Evolutionary conservation across 2,329 filamentous ascomycete species (phyloP).

Genomic region (Beauveria pseudobassiana): DNA sequence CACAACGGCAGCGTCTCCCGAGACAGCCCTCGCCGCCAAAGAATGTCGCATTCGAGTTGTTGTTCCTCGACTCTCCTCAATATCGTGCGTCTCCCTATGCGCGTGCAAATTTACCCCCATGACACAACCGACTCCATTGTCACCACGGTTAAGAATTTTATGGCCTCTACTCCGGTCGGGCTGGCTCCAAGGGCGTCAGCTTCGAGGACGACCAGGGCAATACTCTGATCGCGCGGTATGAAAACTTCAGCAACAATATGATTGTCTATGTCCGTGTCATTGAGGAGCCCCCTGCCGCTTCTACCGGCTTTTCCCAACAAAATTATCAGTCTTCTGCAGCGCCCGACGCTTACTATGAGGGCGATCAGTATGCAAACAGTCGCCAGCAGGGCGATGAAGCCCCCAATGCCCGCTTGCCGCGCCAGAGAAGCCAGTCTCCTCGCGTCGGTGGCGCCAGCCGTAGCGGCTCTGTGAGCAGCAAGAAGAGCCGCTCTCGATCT

Average conservation of each 20-base stretch:
- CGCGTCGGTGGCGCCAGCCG: constrained; percentile 58
- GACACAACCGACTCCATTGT: constrained; percentile 97
- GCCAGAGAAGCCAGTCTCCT: constrained; percentile 73
- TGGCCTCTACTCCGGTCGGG: constrained; percentile 74
- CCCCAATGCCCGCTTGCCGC: constrained; percentile 56
- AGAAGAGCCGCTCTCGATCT: constrained; percentile 63
- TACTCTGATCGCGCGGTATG: constrained; percentile 89
- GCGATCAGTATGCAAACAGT: constrained; percentile 42
- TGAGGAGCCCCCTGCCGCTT: constrained; percentile 48
- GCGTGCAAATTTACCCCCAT: constrained; percentile 87
- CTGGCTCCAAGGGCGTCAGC: constrained; percentile 72
- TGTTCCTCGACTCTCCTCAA: constrained; percentile 60
- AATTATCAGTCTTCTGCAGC: constrained; percentile 33
- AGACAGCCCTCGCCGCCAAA: constrained; percentile 49
- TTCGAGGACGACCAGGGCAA: constrained; percentile 88
- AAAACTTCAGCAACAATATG: constrained; percentile 92
- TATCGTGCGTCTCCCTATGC: constrained; percentile 72
- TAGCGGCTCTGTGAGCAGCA: constrained; percentile 55
- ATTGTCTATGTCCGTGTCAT: constrained; percentile 87
- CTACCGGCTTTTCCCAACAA: constrained; percentile 24
- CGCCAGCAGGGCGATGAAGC: constrained; percentile 52
- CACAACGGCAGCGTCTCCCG: constrained; percentile 40
- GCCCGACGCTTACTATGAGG: constrained; percentile 41
- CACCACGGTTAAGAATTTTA: constrained; percentile 98
- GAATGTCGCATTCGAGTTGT: constrained; percentile 71